A percentile compares a stretch with the other conserved stretches of the same genome.
Evolutionary conservation across 2,329 filamentous ascomycete genomes (phyloP).

Genomic region (Colletotrichum destructivum): DNA sequence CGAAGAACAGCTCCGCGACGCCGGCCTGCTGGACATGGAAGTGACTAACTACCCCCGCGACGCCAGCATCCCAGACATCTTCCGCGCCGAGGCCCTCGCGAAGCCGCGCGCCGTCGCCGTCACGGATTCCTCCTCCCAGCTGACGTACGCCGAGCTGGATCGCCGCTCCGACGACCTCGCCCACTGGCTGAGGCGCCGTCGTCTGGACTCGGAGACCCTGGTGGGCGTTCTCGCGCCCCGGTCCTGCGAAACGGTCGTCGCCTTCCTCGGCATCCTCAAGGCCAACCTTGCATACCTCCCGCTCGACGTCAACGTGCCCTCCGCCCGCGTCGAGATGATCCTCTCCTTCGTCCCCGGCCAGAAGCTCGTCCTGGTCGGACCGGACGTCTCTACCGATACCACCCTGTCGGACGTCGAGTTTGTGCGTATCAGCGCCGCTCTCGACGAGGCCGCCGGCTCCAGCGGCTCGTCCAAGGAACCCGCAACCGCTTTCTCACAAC

Average conservation of each 20-base stretch:
- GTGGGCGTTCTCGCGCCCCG: conserved; percentile 43
- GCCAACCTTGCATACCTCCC: conserved; percentile 43
- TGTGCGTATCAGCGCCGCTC: neutral
- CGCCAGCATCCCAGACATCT: conserved; percentile 45
- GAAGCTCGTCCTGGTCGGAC: conserved; percentile 33
- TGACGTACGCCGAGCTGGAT: conserved; percentile 47
- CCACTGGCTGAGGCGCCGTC: conserved; percentile 37
- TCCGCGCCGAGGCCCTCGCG: conserved; percentile 39
- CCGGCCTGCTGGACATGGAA: conserved; percentile 34
- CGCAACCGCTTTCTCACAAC: neutral
- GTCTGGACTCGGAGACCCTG: conserved; percentile 34
- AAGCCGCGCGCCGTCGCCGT: conserved; percentile 41
- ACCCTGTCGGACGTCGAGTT: neutral
- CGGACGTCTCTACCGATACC: neutral
- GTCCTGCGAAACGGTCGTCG: conserved; percentile 44
- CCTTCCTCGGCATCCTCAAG: conserved; percentile 43
- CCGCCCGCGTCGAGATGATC: conserved; percentile 35
- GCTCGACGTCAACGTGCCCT: too few species aligned
- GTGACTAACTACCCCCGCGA: conserved; percentile 40
- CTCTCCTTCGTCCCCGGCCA: conserved; percentile 13
- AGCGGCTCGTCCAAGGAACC: too few species aligned
- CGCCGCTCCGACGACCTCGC: conserved; percentile 43
- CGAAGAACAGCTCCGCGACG: conserved; percentile 15
- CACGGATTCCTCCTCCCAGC: conserved; percentile 30
- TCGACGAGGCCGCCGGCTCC: neutral